Evolutionary conservation across 2,329 filamentous ascomycete genomes (phyloP).

Genomic region (Aulographum hederae): DNA sequence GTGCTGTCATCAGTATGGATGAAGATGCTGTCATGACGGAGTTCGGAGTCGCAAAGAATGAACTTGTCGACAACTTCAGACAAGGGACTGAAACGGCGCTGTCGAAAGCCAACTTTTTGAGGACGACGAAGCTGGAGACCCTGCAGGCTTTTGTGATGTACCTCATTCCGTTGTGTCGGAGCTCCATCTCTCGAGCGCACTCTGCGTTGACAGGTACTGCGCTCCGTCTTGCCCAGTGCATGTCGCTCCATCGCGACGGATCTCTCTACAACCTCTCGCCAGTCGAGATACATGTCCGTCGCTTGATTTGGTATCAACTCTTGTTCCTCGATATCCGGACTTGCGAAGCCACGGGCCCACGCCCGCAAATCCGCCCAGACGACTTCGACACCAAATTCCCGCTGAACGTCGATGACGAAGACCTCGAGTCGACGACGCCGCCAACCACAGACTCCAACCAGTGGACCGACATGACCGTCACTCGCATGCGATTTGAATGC

Average conservation of each 20-base stretch:
- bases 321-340: slow-evolving; percentile 61
- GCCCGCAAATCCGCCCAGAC: slow-evolving; percentile 51
- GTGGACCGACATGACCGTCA: slow-evolving; percentile 52
- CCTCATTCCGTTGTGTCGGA: slow-evolving; percentile 53
- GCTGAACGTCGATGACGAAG: slow-evolving; percentile 48
- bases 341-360: slow-evolving; percentile 55
- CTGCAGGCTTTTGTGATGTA: slow-evolving; percentile 65
- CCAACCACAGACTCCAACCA: slow-evolving; percentile 27
- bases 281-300: slow-evolving; percentile 51
- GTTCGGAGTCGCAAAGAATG: slow-evolving; percentile 37
- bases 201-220: slow-evolving; percentile 55
- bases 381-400: slow-evolving; percentile 61
- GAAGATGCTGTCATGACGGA: slow-evolving; percentile 32
- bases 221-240: slow-evolving; percentile 57
- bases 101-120: slow-evolving; percentile 49
- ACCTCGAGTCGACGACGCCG: slow-evolving; percentile 28
- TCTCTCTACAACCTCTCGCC: slow-evolving; percentile 45
- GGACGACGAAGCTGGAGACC: slow-evolving; percentile 55
- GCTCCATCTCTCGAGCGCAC: slow-evolving; percentile 55
- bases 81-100: slow-evolving; percentile 49
- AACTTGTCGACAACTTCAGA: slow-evolving; percentile 43
- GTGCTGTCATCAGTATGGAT: slow-evolving; percentile 47
- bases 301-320: slow-evolving; percentile 60
- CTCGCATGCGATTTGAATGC: slow-evolving; percentile 52
- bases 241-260: slow-evolving; percentile 58